Evolutionary conservation across 2,329 filamentous ascomycete species (phyloP).

Genomic region (Sarocladium kiliense): DNA sequence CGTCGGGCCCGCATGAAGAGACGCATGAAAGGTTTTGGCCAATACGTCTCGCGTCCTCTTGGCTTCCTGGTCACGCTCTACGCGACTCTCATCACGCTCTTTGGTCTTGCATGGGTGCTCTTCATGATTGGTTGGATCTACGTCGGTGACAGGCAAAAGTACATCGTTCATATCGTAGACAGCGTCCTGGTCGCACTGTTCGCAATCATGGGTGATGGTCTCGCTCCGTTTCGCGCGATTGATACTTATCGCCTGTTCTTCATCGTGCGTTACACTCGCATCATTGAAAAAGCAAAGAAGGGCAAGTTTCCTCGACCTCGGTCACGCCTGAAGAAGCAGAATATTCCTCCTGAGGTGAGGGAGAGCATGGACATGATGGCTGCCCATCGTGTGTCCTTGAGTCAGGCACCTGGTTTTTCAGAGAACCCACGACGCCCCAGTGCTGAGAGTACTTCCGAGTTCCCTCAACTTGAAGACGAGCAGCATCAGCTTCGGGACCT

Average conservation of each 20-base stretch:
- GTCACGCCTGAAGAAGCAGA: slow-evolving; percentile 16
- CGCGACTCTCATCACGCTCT: slow-evolving; percentile 75
- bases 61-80: slow-evolving; percentile 83
- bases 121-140: slow-evolving; percentile 90
- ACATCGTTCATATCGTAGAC: slow-evolving; percentile 65
- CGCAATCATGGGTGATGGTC: slow-evolving; percentile 63
- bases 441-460: neutral
- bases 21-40: slow-evolving; percentile 70
- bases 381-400: neutral
- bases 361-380: slow-evolving; percentile 13
- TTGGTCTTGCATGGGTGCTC: slow-evolving; percentile 84
- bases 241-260: slow-evolving; percentile 88
- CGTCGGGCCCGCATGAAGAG: slow-evolving; percentile 74
- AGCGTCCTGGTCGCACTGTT: slow-evolving; percentile 67
- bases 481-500: slow-evolving; percentile 28
- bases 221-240: slow-evolving; percentile 69
- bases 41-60: slow-evolving; percentile 71
- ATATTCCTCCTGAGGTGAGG: slow-evolving; percentile 13
- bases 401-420: neutral
- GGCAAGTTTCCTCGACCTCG: slow-evolving; percentile 27
- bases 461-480: neutral
- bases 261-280: slow-evolving; percentile 60
- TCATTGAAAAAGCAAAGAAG: slow-evolving; percentile 42
- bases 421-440: neutral
- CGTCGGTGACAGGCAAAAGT: slow-evolving; percentile 66